These are phyloP conservation scores for Xerocomus spinulosus DNA, from an alignment of 768 basidiomycete genomes.

Conservation along the genomic window DNA sequence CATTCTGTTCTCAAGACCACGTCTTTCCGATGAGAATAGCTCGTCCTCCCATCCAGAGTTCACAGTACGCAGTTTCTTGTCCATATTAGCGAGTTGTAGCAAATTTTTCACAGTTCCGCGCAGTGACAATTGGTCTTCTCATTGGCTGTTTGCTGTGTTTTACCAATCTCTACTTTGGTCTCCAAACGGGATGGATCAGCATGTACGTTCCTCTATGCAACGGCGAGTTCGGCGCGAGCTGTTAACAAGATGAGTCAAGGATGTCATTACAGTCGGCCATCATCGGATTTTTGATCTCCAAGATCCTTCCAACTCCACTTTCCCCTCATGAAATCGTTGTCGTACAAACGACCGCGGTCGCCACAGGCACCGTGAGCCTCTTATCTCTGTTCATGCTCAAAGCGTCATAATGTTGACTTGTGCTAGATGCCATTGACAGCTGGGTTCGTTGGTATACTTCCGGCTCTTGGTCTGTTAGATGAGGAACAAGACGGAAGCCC, in stretches of 20 bases:
- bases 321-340: constrained; percentile 93
- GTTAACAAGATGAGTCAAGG: constrained; percentile 41
- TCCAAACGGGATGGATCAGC: constrained; percentile 88
- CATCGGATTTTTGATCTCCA: constrained; percentile 83
- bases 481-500: constrained; percentile 69
- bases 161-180: constrained; percentile 85
- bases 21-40: neutral
- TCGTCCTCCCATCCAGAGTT: constrained; percentile 24
- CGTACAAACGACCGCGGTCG: constrained; percentile 92
- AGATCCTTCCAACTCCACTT: constrained; percentile 64
- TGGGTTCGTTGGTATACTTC: constrained; percentile 89
- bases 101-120: constrained; percentile 34
- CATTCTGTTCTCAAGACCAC: constrained; percentile 3
- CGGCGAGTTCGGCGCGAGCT: neutral
- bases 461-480: constrained; percentile 79
- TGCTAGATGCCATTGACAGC: constrained; percentile 77
- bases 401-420: neutral
- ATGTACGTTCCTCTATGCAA: constrained; percentile 48
- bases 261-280: constrained; percentile 95
- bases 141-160: constrained; percentile 89
- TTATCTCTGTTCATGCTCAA: neutral
- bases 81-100: neutral
- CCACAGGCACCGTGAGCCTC: constrained; percentile 63
- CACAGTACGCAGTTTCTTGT: constrained; percentile 19
- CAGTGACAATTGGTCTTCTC: constrained; percentile 71